Base-by-base conservation (phyloP, 257 asterid genomes). In the Gentiana dahurica region DNA sequence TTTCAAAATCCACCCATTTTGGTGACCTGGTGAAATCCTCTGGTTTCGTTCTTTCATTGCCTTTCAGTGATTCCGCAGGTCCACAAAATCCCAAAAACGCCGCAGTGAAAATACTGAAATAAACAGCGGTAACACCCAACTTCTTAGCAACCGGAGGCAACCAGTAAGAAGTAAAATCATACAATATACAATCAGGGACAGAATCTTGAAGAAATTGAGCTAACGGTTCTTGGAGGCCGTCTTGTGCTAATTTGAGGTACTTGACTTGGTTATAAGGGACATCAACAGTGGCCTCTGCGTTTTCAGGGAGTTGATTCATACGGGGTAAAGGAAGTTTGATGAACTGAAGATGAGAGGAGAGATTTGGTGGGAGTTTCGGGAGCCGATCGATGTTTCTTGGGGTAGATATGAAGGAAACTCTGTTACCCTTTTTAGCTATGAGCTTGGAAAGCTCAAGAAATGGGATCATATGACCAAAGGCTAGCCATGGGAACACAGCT, bases 401-500 rank as follows among this genome's bases (percentile, higher is more conserved):
- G 13, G 79, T 63, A 12, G 92, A 79, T 47, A 77, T 35, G 62
- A 80, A 80, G 4, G 83, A 75, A 57, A 80, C 57, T 51, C 36
- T 64, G 60, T 80, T 85, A 49, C 85, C 87, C 54, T 56, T 77
- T 55, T 33, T 63, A 7, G 83, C 85, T 0, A 77, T 34, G 70
- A 62, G 63, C 65, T 81, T 84, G 64, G 89, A 59, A 39, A 81
- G 78, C 34, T 74, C 74, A 33, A 78, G 44, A 68, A 0, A 76
- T 15, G 89, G 94, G 5, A 77, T 64, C 6, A 84, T 73, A 65
- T 79, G 91, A n/a, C 91, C 87, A 55, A 85, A 81, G 57, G 80
- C 89, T 1, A 84, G 68, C 94, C 94, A 81, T 46, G 94, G 89
- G 59, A 74, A 75, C 87, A 84, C 60, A 1, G 54, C 81, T 10